Base-by-base conservation (phyloP, 139 green algal species). In the Auxenochlorella pyrenoidosa region DNA sequence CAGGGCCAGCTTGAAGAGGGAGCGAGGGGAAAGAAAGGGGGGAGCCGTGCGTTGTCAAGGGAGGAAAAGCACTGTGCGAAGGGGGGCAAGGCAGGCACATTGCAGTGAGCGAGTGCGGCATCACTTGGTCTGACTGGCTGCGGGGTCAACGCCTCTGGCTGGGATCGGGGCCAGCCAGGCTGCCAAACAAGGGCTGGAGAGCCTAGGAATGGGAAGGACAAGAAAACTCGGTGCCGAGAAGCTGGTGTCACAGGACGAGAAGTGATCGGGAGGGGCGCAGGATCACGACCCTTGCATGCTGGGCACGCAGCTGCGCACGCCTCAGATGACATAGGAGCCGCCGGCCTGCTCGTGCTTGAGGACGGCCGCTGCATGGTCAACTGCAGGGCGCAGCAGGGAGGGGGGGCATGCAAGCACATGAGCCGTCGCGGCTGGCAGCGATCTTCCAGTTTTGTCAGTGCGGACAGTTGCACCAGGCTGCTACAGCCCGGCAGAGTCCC, bases 261-360 rank as follows among this genome's bases (percentile, higher is more conserved):
- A 8, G 3, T 68, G 59, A 63, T 28, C 54, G 13, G 54, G 54
- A 63, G 54, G 54, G 63, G 24, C 59, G 59, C 59, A 5, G 5
- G 21, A 30, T 28, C 59, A 68, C 22, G 22, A n/a, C 5, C 63
- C 63, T 15, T 13, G 63, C 28, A 36, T 36, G 63, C 26, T 36
- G 21, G 5, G 63, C 59, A 68, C 16, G 59, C 59, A 24, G 47
- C 47, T 58, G 47, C 12, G 54, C 54, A 24, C 15, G 2, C 21
- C 63, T 85, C 80, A 85, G 16, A 85, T 76, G 12, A 75, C 54
- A 40, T 47, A 40, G 15, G 34, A 26, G 12, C 28, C 10, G 21
- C 38, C n/a, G 15, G 21, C 12, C 80, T 85, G 80, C 80, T 85
- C 80, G 28, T 85, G 80, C 60, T 32, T 43, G 38, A 77, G 41